Evolutionary conservation across 148 eudicot genomes (phyloP).

Genomic region (Pouteria glomerata): DNA sequence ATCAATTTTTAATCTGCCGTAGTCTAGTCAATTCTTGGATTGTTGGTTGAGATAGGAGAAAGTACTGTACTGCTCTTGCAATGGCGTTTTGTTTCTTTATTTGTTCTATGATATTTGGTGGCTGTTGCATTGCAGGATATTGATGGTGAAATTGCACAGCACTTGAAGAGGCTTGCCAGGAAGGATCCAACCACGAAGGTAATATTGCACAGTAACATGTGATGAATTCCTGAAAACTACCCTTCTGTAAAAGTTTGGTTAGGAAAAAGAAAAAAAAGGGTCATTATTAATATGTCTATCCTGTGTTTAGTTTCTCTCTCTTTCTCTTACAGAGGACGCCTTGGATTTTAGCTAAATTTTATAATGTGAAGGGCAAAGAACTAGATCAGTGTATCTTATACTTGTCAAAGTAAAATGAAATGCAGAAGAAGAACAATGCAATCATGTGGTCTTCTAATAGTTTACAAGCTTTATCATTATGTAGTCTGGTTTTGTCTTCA

Average conservation of each 20-base stretch:
- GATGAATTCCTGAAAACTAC: background rate
- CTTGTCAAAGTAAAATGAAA: no score
- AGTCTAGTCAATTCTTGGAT: background rate
- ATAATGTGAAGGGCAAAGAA: no score
- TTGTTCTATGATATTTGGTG: background rate
- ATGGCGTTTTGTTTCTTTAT: background rate
- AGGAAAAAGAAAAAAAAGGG: background rate
- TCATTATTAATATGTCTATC: background rate
- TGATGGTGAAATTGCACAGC: constrained; percentile 81
- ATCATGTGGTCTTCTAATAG: no score
- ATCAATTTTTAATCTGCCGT: no score
- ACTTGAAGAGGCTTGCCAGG: constrained; percentile 84
- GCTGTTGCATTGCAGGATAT: constrained; percentile 46
- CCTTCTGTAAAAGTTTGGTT: background rate
- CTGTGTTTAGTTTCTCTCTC: no score
- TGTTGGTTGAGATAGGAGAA: background rate
- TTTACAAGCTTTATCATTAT: no score
- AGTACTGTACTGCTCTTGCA: background rate
- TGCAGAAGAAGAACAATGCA: no score
- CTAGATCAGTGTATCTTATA: no score
- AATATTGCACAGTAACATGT: background rate
- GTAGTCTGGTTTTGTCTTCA: no score
- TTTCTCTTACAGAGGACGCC: no score
- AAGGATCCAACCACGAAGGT: constrained; percentile 95
- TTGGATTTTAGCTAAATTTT: no score